Evolutionary conservation across 2,329 filamentous ascomycete species (phyloP).

Genomic region (Tolypocladium album): DNA sequence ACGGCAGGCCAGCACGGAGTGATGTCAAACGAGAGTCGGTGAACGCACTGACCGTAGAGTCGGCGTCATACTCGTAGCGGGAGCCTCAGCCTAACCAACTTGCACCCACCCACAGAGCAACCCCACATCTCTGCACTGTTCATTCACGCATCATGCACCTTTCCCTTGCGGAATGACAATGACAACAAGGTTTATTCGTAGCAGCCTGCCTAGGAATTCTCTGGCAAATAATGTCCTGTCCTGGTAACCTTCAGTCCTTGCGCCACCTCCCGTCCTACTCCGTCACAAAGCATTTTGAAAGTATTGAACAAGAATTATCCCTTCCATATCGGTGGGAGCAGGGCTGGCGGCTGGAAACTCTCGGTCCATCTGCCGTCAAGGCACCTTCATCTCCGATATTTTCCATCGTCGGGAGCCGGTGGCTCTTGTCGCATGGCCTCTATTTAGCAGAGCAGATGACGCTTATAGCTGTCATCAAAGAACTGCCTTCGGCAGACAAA

Average conservation of each 20-base stretch:
- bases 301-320: neutral
- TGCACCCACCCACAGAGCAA: neutral
- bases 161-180: neutral
- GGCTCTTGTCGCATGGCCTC: neutral
- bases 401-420: neutral
- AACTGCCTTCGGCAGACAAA: neutral
- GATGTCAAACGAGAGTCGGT: neutral
- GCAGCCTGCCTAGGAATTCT: constrained; percentile 9
- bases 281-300: neutral
- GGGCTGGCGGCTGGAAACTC: neutral
- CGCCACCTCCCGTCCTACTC: constrained; percentile 4
- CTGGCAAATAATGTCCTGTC: constrained; percentile 1
- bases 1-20: neutral
- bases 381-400: neutral
- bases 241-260: constrained; percentile 1
- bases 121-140: neutral
- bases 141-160: neutral
- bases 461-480: neutral
- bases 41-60: too few relatives aligned
- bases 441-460: neutral
- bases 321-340: neutral
- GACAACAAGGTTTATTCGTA: constrained; percentile 6
- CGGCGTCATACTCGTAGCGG: neutral
- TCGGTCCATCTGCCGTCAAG: neutral
- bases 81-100: neutral